Base-by-base conservation (phyloP, 768 basidiomycete species). In the Suillus placidus region DNA sequence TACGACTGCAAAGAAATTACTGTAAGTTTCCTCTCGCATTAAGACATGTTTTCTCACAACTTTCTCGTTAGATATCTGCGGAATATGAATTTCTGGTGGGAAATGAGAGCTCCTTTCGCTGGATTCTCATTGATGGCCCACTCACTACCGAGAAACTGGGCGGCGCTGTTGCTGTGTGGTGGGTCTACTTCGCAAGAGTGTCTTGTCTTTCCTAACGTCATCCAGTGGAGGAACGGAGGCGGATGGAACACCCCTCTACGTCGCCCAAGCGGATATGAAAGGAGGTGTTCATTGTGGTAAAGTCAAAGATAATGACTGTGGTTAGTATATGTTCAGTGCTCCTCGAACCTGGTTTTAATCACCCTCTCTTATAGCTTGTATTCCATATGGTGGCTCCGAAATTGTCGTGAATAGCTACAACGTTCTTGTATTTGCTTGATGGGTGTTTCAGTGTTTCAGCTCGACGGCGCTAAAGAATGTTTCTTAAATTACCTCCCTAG, bases 41-140 rank as follows among this genome's bases (percentile, higher is more conserved):
- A 23, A 6, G 37, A 23, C n/a, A 42, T 38, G 18, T 30, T 26
- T 26, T 26, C 26, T 26, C 26, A 26, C 16, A 20, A 34, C 7
- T 52, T 30, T 26, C 20, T 62, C 18, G 12, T 34, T 18, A 62
- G 61, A 38, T 62, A 68, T 74, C 60, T 75, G 81, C 35, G 71
- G 75, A 35, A 63, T 71, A 64, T 77, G 76, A 66, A 73, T 71
- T 35, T 85, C 77, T 71, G 16, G 42, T 43, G 42, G 42, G 42
- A 6, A 6, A 43, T 43, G 6, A 43, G 42, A 43, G 18, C 18
- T 43, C 73, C 86, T 86, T 69, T 37, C 72, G 54, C 67, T 66
- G 63, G 64, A 16, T 38, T 13, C 34, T 35, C 18, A 43, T 62
- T 34, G 10, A 52, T 8, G 61, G 61, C 12, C 26, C 9, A 9